Percentiles rank a stretch among this genome's conserved stretches.
phyloP scores from a whole-genome alignment of 306 rosid genomes.

The Castanopsis chinensis region DNA sequence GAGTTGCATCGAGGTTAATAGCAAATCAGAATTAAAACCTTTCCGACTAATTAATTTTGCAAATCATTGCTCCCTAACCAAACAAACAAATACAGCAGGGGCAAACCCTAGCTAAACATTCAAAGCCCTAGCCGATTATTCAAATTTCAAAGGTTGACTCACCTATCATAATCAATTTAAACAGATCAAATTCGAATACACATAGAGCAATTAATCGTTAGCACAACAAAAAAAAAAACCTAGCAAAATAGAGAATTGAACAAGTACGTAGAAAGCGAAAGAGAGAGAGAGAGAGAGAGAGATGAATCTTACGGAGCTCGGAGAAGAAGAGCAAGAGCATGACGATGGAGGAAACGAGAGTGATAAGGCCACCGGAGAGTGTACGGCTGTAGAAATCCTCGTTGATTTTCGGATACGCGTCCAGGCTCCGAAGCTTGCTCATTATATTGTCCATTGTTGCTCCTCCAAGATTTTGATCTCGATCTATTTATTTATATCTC shows the following conservation, averaged over 20 bases:
- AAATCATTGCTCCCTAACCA: neutral
- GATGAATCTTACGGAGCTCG: slow-evolving; percentile 68
- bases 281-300: neutral
- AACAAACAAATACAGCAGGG: neutral
- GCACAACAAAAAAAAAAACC: neutral
- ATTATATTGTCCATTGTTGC: slow-evolving; percentile 62
- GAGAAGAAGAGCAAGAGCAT: slow-evolving; percentile 92
- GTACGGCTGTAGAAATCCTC: slow-evolving; percentile 98
- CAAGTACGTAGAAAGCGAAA: neutral
- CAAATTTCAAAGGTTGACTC: neutral
- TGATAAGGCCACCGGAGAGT: slow-evolving; percentile 94
- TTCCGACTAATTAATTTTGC: neutral
- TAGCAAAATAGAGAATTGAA: neutral
- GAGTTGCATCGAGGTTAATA: neutral
- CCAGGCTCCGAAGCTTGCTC: slow-evolving; percentile 84
- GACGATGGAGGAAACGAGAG: slow-evolving; percentile 77
- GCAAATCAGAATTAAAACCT: neutral
- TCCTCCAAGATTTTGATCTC: neutral
- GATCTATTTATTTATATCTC: too few species aligned
- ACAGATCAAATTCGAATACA: neutral
- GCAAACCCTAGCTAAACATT: neutral
- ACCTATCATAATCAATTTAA: neutral
- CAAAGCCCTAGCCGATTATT: neutral
- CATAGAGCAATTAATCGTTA: neutral
- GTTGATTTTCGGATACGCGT: slow-evolving; percentile 94